Base-by-base conservation (phyloP, 345 rosid species). In the Euclidium syriacum region DNA sequence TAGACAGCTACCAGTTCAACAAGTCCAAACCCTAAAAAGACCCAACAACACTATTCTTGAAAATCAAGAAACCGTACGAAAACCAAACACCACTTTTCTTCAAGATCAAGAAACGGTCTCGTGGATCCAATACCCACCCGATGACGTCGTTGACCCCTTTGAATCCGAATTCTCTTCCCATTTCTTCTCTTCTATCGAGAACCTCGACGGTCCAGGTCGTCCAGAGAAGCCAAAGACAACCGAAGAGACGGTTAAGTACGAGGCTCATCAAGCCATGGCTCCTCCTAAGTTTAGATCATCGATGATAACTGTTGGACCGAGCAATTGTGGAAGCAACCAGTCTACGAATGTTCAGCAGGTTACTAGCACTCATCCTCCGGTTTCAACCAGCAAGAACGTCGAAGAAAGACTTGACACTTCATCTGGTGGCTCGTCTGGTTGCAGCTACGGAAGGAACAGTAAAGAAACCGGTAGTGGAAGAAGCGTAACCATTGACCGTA, bases 401-500 rank as follows among this genome's bases (percentile, higher is more conserved):
- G 88, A 79, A 42, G 63, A 78, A 29, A 73, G 71, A 4, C 71
- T 73, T 52, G 86, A 85, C 17, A 74, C 85, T 7, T 83, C 87
- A 15, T 84, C 95, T 0, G 88, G 82, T 67, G 95, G 83, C 54
- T 84, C 90, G 4, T 86, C 95, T 2, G 95, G 84, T 32, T 78
- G 86, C 52, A 78, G 90, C 74, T 78, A 77, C 12, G 83, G 78
- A 4, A 76, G 71, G 51, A 79, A 67, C 43, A 52, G 66, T 41
- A 81, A 77, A 73, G 79, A 81, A 56, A 67, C 78, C 9, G 75
- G 73, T 43, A 80, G 74, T 42, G 65, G 60, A 3, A 64, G 63
- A 70, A 62, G 58, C 7, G 43, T 49, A 24, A 64, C 65, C 38
- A 35, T 70, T 63, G 58, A 72, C 66, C 79, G 74, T 64, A 87